These are phyloP conservation scores for Blastobotrys ciferrii DNA, from an alignment of 1,139 yeast species.

Conservation along the genomic window DNA sequence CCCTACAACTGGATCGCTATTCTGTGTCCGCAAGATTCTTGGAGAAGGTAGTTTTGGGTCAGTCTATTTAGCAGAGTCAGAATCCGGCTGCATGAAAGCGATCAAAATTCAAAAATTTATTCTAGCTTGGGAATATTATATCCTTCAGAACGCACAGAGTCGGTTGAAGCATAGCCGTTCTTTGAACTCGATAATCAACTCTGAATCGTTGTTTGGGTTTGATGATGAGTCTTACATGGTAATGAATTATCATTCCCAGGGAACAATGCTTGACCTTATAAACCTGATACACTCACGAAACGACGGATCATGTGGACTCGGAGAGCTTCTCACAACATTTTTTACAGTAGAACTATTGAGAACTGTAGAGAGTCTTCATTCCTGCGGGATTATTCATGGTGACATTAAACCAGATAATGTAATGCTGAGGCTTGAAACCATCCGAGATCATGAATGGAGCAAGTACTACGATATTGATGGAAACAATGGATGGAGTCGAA, in stretches of 20 bases:
- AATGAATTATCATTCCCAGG: constrained; percentile 68
- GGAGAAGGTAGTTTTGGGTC: constrained; percentile 83
- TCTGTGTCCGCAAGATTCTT: constrained; percentile 56
- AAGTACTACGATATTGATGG: constrained; percentile 36
- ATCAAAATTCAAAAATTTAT: constrained; percentile 73
- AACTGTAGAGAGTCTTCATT: constrained; percentile 61
- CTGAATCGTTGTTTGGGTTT: constrained; percentile 55
- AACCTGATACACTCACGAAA: constrained; percentile 37
- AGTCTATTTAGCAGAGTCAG: constrained; percentile 72
- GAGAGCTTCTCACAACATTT: constrained; percentile 64
- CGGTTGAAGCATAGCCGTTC: constrained; percentile 33
- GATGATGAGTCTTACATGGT: constrained; percentile 74
- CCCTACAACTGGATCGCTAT: constrained; percentile 30
- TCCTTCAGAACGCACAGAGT: constrained; percentile 38
- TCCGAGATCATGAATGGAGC: constrained; percentile 25
- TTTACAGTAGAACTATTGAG: constrained; percentile 62
- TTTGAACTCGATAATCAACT: constrained; percentile 47
- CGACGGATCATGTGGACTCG: constrained; percentile 40
- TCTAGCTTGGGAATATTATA: constrained; percentile 79
- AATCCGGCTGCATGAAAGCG: constrained; percentile 51
- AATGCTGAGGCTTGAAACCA: constrained; percentile 59
- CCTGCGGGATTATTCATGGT: constrained; percentile 71
- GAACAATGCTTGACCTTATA: constrained; percentile 73
- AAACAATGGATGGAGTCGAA: constrained; percentile 48
- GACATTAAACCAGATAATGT: constrained; percentile 86